Evolutionary conservation across 768 basidiomycete genomes (phyloP).

Genomic region (Trametes villosa): DNA sequence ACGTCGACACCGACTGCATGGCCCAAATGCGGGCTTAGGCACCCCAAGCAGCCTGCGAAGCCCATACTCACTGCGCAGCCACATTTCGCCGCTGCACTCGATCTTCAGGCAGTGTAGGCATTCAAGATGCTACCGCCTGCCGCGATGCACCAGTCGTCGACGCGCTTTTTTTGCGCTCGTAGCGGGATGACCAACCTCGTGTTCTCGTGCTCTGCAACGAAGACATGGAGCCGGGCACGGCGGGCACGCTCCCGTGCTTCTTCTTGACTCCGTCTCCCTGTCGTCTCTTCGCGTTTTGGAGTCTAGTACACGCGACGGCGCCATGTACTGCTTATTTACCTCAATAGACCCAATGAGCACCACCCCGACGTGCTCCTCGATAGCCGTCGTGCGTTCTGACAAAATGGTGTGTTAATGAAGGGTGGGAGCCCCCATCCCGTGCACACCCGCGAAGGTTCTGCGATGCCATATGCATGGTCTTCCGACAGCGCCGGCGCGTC

Average conservation of each 20-base stretch:
- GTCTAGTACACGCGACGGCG: background rate
- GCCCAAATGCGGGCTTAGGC: background rate
- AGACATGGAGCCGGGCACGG: background rate
- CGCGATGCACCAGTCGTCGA: too few relatives aligned
- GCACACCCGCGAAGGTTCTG: constrained; percentile 14
- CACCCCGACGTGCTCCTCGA: background rate
- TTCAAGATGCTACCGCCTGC: background rate
- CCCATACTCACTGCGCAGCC: constrained; percentile 16
- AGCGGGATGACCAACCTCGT: too few relatives aligned
- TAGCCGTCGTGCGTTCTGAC: too few relatives aligned
- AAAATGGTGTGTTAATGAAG: too few relatives aligned
- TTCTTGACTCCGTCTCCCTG: background rate
- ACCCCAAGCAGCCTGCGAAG: background rate
- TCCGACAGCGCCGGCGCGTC: background rate
- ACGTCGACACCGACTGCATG: constrained; percentile 1
- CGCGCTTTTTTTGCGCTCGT: too few relatives aligned
- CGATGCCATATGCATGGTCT: background rate
- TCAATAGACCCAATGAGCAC: background rate
- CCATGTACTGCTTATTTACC: background rate
- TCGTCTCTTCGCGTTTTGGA: background rate
- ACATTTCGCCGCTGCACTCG: constrained; percentile 12
- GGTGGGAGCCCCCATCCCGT: background rate
- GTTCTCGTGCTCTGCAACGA: too few relatives aligned
- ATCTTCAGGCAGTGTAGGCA: background rate
- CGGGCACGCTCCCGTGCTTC: background rate